Evolutionary conservation across 2,329 filamentous ascomycete species (phyloP).

Genomic region (Curvularia lunata): DNA sequence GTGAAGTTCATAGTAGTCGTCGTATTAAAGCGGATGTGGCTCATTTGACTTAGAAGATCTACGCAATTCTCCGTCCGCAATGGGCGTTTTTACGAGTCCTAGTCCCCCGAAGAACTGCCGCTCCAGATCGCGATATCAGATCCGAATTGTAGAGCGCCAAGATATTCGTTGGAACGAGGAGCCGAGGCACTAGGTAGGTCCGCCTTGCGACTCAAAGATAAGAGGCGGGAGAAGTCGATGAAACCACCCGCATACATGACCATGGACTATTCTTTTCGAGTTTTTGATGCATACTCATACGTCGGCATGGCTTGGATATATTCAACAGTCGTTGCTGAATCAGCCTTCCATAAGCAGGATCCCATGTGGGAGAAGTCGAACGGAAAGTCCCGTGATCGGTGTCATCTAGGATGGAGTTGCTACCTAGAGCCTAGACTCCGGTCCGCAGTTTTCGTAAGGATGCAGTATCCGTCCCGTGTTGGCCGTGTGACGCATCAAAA

Average conservation of each 20-base stretch:
- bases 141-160: neutral
- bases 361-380: neutral
- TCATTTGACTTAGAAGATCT: neutral
- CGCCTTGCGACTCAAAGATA: neutral
- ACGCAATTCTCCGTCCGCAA: neutral
- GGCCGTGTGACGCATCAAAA: conserved; percentile 4
- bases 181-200: neutral
- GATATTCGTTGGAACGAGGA: neutral
- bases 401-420: neutral
- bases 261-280: neutral
- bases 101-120: conserved; percentile 1
- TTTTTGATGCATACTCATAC: neutral
- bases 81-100: neutral
- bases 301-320: neutral
- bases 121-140: neutral
- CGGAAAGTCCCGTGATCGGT: neutral
- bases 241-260: neutral
- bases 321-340: conserved; percentile 2
- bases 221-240: neutral
- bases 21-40: neutral
- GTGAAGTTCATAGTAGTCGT: neutral
- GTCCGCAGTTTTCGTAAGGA: too few species aligned
- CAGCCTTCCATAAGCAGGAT: neutral
- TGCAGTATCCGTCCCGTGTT: neutral
- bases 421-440: neutral